These are phyloP conservation scores for Ogataea salicorniae DNA, from an alignment of 805 yeast genomes.

Conservation along the genomic window DNA sequence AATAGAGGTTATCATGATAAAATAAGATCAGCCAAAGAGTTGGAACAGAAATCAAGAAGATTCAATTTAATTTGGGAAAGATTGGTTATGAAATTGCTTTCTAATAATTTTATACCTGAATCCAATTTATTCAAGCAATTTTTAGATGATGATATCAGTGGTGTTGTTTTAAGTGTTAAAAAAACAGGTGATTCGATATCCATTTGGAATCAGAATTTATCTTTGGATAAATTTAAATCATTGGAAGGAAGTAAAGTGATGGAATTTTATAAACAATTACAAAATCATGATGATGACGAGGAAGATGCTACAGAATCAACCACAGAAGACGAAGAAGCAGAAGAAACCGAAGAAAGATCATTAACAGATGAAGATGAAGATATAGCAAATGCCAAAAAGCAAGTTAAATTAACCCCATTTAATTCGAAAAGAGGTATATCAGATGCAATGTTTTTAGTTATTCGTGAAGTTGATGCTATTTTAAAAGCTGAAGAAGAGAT, in stretches of 20 bases:
- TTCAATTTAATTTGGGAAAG: constrained; percentile 50
- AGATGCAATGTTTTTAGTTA: constrained; percentile 40
- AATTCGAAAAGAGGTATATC: constrained; percentile 41
- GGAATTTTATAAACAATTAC: background rate
- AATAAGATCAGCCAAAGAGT: constrained; percentile 8
- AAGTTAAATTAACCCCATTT: constrained; percentile 35
- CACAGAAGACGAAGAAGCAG: constrained; percentile 1
- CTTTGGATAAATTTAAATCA: constrained; percentile 26
- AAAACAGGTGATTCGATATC: constrained; percentile 54
- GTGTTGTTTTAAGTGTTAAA: constrained; percentile 54
- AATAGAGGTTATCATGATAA: constrained; percentile 10
- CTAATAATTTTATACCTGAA: constrained; percentile 45
- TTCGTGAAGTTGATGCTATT: constrained; percentile 44
- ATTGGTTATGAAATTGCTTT: constrained; percentile 43
- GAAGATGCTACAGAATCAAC: constrained; percentile 2
- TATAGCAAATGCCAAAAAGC: constrained; percentile 2
- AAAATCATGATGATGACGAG: background rate
- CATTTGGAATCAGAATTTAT: constrained; percentile 55
- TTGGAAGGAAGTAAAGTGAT: constrained; percentile 4
- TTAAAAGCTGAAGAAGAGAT: constrained; percentile 28
- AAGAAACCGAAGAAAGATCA: constrained; percentile 5
- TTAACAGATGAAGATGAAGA: constrained; percentile 4
- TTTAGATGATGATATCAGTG: constrained; percentile 49
- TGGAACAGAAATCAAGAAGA: constrained; percentile 15
- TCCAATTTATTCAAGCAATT: constrained; percentile 34